These are phyloP conservation scores for Taxawa tesnikishii DNA, from an alignment of 2,329 filamentous ascomycete genomes.

Conservation along the genomic window DNA sequence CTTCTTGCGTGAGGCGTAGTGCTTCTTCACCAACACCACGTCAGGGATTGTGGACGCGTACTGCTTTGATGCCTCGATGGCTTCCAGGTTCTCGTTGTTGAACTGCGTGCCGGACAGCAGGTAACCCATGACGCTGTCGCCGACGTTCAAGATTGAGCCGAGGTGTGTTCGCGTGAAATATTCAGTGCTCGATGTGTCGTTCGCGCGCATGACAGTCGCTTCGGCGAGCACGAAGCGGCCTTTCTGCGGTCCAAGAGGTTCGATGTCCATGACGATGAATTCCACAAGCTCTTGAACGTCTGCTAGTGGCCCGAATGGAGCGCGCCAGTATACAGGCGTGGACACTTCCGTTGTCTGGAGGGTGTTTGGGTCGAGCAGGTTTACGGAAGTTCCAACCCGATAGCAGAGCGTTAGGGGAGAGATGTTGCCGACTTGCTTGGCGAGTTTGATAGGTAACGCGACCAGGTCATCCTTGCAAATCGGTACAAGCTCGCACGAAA, in stretches of 20 bases:
- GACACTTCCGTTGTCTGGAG: constrained; percentile 83
- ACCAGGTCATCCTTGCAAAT: constrained; percentile 97
- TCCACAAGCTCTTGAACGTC: constrained; percentile 79
- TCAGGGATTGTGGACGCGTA: constrained; percentile 76
- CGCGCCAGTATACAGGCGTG: constrained; percentile 76
- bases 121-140: constrained; percentile 93
- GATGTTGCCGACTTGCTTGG: constrained; percentile 80
- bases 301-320: constrained; percentile 72
- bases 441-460: constrained; percentile 80
- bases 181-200: constrained; percentile 69
- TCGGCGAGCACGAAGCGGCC: constrained; percentile 80
- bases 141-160: constrained; percentile 70
- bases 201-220: constrained; percentile 73
- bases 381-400: constrained; percentile 77
- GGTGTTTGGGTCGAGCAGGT: constrained; percentile 79
- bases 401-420: constrained; percentile 75
- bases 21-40: constrained; percentile 92
- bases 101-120: constrained; percentile 80
- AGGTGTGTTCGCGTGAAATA: constrained; percentile 89
- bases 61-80: constrained; percentile 63
- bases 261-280: constrained; percentile 91
- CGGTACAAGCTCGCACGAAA: constrained; percentile 76
- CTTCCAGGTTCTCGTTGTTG: constrained; percentile 79
- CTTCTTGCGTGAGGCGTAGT: constrained; percentile 80
- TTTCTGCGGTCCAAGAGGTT: constrained; percentile 56